Base-by-base conservation (phyloP, 2,329 filamentous ascomycete genomes). In the Colletotrichum melonis region DNA sequence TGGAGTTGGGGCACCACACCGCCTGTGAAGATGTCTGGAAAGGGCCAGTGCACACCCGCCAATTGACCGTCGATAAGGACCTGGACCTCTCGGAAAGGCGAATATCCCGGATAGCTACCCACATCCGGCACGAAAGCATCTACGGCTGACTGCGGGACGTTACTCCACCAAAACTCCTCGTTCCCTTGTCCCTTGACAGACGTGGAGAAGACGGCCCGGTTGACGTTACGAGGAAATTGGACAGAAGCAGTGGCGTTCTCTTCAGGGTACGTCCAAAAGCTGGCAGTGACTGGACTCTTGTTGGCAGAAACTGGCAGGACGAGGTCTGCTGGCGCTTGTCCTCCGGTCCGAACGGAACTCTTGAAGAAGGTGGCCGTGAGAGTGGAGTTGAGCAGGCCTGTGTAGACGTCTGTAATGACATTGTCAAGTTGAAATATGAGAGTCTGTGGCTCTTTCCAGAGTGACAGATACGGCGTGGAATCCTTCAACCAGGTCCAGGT, bases 141-240 rank as follows among this genome's bases (percentile, higher is more conserved):
- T 1, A 85, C 85, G 75, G 92, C 88, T 6, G 88, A 89, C 57
- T 92, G 88, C 1, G 93, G 88, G 1, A 94, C 91, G 78, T 96
- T 96, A 69, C 88, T 89, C 91, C 93, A 97, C 94, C 94, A 97
- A 78, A 96, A 96, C 80, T 97, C 94, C 82, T 97, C 94, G 19
- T 87, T 83, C 0, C 88, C 88, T 80, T 97, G 94, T 0, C 93
- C 94, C 76, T 92, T 94, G 16, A 94, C 93, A 9, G 92, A 90
- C 11, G 96, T 87, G 0, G 93, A 91, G 68, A 96, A 90, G 5
- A 95, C 89, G 19, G 94, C 94, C 66, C 92, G 90, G 67, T 89
- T 89, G n/a, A 88, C 86, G 77, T 94, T 92, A 59, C 83, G 85
- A 1, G 94, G 94, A 46, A 97, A 86, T 16, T 74, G 66, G 49